phyloP scores from a whole-genome alignment of 2,329 filamentous ascomycete species.

The Colletotrichum lupini region DNA sequence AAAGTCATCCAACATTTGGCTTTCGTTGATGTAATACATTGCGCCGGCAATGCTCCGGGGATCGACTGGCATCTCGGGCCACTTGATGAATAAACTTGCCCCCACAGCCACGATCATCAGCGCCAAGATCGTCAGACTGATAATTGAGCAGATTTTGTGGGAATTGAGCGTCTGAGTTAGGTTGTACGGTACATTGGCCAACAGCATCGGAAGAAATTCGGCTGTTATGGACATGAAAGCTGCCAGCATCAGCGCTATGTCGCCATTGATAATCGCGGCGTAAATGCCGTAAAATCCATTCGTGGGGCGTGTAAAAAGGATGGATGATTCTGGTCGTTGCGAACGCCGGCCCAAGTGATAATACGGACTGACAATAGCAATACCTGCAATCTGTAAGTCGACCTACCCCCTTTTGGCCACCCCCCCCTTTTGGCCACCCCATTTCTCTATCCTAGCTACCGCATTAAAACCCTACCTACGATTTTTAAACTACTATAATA shows the following conservation, averaged over 20 bases:
- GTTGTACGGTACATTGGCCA: conserved; percentile 61
- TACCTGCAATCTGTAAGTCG: conserved; percentile 48
- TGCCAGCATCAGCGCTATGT: conserved; percentile 53
- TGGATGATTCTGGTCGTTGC: conserved; percentile 48
- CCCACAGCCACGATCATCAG: conserved; percentile 55
- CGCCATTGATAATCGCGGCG: conserved; percentile 46
- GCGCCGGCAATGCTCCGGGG: conserved; percentile 58
- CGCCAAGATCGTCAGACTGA: conserved; percentile 51
- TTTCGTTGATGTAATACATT: conserved; percentile 53
- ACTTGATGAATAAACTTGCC: conserved; percentile 53
- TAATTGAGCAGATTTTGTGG: conserved; percentile 52
- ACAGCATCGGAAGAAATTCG: conserved; percentile 61
- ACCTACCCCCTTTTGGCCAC: too few relatives aligned
- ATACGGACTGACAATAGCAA: conserved; percentile 58
- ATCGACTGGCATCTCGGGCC: conserved; percentile 58
- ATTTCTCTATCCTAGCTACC: too few relatives aligned
- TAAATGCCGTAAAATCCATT: conserved; percentile 59
- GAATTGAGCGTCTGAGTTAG: conserved; percentile 52
- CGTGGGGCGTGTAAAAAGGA: conserved; percentile 53
- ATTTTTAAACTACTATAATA: too few relatives aligned
- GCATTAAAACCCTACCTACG: too few relatives aligned
- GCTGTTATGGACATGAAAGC: conserved; percentile 56
- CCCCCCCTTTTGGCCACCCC: too few relatives aligned
- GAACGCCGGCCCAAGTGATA: conserved; percentile 50
- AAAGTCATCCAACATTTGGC: conserved; percentile 31